Percentiles rank a stretch among this genome's conserved stretches.
Conservation (phyloP, 345 rosid species). For the Melastoma malabathricum region DNA sequence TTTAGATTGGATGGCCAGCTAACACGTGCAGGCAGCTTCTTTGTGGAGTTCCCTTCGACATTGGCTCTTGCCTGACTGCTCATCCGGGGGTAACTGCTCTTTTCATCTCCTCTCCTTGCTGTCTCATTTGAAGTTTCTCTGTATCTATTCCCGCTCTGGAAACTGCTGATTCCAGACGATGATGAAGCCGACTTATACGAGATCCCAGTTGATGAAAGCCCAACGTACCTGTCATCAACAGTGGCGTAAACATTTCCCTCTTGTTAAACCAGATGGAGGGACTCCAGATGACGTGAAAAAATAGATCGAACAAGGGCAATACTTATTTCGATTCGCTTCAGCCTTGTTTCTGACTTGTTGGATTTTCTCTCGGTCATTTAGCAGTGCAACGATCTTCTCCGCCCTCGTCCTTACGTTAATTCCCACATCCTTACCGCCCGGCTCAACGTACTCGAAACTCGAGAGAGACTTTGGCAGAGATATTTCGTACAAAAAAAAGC, state of each 20-base stretch:
- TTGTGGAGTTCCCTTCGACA: conserved; percentile 18
- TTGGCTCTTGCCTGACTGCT: conserved; percentile 27
- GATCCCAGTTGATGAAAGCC: conserved; percentile 78
- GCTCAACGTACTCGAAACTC: conserved; percentile 92
- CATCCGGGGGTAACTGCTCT: conserved; percentile 44
- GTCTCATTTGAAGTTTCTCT: conserved; percentile 42
- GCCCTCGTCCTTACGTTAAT: conserved; percentile 94
- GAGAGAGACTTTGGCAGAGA: conserved; percentile 52
- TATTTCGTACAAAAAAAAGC: no score
- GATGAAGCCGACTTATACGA: conserved; percentile 57
- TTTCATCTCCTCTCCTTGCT: conserved; percentile 37
- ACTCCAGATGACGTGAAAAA: no score
- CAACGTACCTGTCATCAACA: conserved; percentile 47
- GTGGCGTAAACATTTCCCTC: background rate
- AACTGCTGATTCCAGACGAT: conserved; percentile 41
- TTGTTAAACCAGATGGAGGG: no score
- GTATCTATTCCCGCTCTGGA: conserved; percentile 36
- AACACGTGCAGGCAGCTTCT: conserved; percentile 28
- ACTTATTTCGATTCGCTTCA: conserved; percentile 86
- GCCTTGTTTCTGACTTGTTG: conserved; percentile 85
- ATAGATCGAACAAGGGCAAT: background rate
- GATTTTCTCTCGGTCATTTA: conserved; percentile 78
- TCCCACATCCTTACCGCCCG: conserved; percentile 87
- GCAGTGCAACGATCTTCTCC: conserved; percentile 55
- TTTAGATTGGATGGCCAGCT: conserved; percentile 49